Evolutionary conservation across 1,284 basidiomycete species (phyloP).

Genomic region (Leccinum pachyderme): DNA sequence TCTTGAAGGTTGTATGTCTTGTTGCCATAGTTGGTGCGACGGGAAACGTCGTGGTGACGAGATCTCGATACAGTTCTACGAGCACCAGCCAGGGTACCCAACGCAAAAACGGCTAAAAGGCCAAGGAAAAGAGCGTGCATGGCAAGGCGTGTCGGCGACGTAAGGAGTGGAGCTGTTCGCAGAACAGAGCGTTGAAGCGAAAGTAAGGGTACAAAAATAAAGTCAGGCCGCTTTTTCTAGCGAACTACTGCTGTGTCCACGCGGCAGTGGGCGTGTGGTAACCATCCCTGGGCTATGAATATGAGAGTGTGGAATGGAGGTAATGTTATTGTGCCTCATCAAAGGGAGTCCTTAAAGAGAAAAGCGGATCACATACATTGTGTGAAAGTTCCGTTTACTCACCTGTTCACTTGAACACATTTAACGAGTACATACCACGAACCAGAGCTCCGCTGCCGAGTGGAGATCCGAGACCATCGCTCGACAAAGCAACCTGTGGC

Average conservation of each 20-base stretch:
- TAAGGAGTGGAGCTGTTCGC: slow-evolving; percentile 9
- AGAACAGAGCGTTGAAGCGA: slow-evolving; percentile 4
- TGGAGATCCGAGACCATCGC: not conserved
- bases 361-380: not conserved
- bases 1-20: slow-evolving; percentile 24
- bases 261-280: slow-evolving; percentile 5
- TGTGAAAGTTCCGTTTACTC: slow-evolving; percentile 1
- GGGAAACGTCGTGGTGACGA: slow-evolving; percentile 28
- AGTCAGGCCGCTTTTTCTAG: not conserved
- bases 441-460: not conserved
- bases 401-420: not conserved
- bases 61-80: slow-evolving; percentile 16
- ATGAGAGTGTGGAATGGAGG: not conserved
- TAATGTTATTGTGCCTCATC: slow-evolving; percentile 5
- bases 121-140: slow-evolving; percentile 30
- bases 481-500: not conserved
- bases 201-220: not conserved
- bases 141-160: slow-evolving; percentile 9
- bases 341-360: not conserved
- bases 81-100: slow-evolving; percentile 35
- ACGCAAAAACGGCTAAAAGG: slow-evolving; percentile 18
- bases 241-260: not conserved
- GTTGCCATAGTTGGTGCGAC: slow-evolving; percentile 12
- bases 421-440: not conserved
- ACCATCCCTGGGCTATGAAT: slow-evolving; percentile 21